phyloP scores from a whole-genome alignment of 768 basidiomycete species.

The Podaxis carcinomalis region DNA sequence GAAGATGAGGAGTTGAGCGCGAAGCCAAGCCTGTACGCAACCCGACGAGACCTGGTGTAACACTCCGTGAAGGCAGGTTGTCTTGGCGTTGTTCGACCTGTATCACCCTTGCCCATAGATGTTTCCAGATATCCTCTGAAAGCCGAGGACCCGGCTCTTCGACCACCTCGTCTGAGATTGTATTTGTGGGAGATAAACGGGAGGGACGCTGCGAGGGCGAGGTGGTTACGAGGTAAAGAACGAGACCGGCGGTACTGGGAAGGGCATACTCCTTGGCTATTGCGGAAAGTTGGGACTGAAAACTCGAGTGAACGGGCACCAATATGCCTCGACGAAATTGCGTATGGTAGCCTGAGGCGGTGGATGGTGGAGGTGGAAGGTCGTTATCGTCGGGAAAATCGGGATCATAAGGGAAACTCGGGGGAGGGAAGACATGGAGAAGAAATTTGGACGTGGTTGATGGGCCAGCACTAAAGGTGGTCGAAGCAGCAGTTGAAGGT shows the following conservation, averaged over 20 bases:
- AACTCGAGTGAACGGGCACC: slow-evolving; percentile 77
- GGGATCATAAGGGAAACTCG: slow-evolving; percentile 63
- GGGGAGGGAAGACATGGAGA: slow-evolving; percentile 81
- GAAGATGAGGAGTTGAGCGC: slow-evolving; percentile 38
- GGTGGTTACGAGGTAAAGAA: slow-evolving; percentile 70
- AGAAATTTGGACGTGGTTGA: slow-evolving; percentile 61
- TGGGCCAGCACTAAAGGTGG: slow-evolving; percentile 28
- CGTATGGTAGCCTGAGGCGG: slow-evolving; percentile 71
- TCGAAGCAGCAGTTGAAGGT: slow-evolving; percentile 41
- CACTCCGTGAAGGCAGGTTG: slow-evolving; percentile 30
- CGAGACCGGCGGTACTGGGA: slow-evolving; percentile 78
- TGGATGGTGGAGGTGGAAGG: slow-evolving; percentile 46
- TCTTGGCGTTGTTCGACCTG: slow-evolving; percentile 54
- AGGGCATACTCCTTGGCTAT: slow-evolving; percentile 94
- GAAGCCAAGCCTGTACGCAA: slow-evolving; percentile 32
- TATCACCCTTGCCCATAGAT: slow-evolving; percentile 75
- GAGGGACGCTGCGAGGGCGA: slow-evolving; percentile 16
- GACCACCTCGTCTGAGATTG: slow-evolving; percentile 26
- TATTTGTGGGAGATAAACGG: slow-evolving; percentile 1
- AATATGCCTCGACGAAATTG: slow-evolving; percentile 84
- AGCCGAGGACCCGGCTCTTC: slow-evolving; percentile 74
- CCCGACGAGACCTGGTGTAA: slow-evolving; percentile 32
- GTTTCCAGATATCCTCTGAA: slow-evolving; percentile 84
- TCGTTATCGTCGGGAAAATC: slow-evolving; percentile 37
- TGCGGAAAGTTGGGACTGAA: slow-evolving; percentile 77